Evolutionary conservation across 148 eudicot species (phyloP).

Genomic region (Mesembryanthemum crystallinum): DNA sequence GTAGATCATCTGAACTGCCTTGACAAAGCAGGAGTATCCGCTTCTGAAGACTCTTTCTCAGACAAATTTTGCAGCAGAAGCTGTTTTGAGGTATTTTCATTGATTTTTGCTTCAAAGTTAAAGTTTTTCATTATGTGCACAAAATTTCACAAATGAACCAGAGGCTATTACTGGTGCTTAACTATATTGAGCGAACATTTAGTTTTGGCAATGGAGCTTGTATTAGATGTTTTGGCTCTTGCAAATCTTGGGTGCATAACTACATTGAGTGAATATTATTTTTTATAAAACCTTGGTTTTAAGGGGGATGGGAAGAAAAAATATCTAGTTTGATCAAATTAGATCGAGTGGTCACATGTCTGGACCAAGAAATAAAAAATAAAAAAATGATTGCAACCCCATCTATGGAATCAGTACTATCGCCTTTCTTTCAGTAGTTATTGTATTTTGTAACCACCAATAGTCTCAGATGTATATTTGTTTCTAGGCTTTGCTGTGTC

Average conservation of each 20-base stretch:
- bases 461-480: neutral
- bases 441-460: neutral
- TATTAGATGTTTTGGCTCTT: neutral
- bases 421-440: slow-evolving; percentile 1
- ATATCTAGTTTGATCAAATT: no score
- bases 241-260: neutral
- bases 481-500: neutral
- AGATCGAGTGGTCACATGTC: neutral
- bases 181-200: no score
- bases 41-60: slow-evolving; percentile 24
- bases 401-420: neutral
- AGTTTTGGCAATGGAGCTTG: slow-evolving; percentile 3
- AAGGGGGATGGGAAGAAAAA: neutral
- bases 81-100: slow-evolving; percentile 40
- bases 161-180: no score
- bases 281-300: neutral
- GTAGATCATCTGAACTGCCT: slow-evolving; percentile 45
- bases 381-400: neutral
- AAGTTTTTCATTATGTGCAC: neutral
- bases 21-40: slow-evolving; percentile 28
- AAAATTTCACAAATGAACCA: neutral
- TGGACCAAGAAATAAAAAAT: no score
- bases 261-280: neutral
- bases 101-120: slow-evolving; percentile 1
- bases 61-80: slow-evolving; percentile 46